phyloP scores from a whole-genome alignment of 2,329 filamentous ascomycete genomes.

The Colletotrichum brevisporum region DNA sequence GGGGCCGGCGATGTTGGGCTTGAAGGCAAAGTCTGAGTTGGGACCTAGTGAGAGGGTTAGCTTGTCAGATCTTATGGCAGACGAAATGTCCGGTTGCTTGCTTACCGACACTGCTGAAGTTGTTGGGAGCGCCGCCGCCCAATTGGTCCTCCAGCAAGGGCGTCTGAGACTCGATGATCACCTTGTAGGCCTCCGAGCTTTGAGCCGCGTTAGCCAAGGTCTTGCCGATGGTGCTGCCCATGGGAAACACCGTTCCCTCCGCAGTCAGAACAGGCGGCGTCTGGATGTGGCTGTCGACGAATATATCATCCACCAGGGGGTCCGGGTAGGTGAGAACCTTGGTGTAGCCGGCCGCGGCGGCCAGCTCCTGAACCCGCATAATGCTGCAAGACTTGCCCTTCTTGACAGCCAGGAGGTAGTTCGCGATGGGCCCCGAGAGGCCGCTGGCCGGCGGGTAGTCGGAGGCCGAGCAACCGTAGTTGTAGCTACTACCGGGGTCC shows the following conservation, averaged over 20 bases:
- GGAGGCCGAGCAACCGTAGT: constrained; percentile 26
- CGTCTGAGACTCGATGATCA: constrained; percentile 16
- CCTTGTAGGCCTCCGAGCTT: neutral
- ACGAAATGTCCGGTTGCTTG: neutral
- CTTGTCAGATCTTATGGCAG: neutral
- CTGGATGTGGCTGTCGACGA: constrained; percentile 33
- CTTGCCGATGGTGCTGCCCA: constrained; percentile 25
- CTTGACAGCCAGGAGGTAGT: constrained; percentile 23
- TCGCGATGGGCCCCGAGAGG: neutral
- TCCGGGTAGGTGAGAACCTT: constrained; percentile 37
- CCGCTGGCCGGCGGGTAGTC: constrained; percentile 15
- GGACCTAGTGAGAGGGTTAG: neutral
- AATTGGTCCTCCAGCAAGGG: constrained; percentile 25
- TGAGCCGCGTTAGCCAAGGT: constrained; percentile 1
- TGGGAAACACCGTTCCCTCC: constrained; percentile 25
- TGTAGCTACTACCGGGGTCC: neutral
- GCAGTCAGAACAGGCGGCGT: constrained; percentile 25
- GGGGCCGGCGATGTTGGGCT: constrained; percentile 51
- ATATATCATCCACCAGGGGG: constrained; percentile 21
- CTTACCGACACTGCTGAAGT: constrained; percentile 39
- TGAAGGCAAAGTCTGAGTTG: constrained; percentile 44
- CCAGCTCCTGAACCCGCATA: constrained; percentile 18
- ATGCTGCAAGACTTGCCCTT: constrained; percentile 15
- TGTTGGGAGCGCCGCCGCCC: constrained; percentile 30
- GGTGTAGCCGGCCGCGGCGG: constrained; percentile 29